A percentile compares a stretch with the other conserved stretches of the same genome.
Evolutionary conservation across 2,329 filamentous ascomycete genomes (phyloP).

Genomic region (Pseudovirgaria hyperparasitica): DNA sequence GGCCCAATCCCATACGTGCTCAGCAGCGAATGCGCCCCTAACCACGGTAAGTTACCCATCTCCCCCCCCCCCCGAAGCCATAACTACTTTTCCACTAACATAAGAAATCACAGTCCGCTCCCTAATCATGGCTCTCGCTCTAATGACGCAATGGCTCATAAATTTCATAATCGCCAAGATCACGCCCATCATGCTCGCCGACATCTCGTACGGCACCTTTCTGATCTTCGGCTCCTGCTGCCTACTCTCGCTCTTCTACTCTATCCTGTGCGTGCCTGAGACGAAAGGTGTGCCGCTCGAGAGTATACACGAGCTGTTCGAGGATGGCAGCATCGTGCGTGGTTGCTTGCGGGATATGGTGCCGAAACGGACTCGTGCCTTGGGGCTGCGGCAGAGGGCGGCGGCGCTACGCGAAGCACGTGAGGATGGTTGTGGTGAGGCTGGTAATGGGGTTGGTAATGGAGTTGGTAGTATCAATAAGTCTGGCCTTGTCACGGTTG

Average conservation of each 20-base stretch:
- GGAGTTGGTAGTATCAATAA: conserved; percentile 5
- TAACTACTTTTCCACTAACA: background rate
- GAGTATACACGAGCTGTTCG: conserved; percentile 28
- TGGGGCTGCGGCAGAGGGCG: conserved; percentile 21
- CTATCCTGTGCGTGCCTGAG: conserved; percentile 29
- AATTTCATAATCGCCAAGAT: conserved; percentile 24
- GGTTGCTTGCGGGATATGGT: conserved; percentile 27
- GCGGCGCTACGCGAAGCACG: conserved; percentile 16
- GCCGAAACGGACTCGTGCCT: conserved; percentile 23
- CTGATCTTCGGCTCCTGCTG: conserved; percentile 29
- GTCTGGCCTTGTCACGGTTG: conserved; percentile 9
- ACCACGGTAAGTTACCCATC: conserved; percentile 15
- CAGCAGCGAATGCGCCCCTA: conserved; percentile 27
- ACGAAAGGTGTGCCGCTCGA: conserved; percentile 31
- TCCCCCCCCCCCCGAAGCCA: background rate
- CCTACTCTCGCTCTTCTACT: conserved; percentile 29
- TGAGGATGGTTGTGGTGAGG: conserved; percentile 12
- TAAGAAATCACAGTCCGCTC: conserved; percentile 18
- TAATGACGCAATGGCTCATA: conserved; percentile 36
- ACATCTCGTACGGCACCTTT: conserved; percentile 32
- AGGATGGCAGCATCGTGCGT: conserved; percentile 27
- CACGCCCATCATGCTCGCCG: conserved; percentile 29
- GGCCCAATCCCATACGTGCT: conserved; percentile 33
- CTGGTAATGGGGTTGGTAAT: conserved; percentile 5
- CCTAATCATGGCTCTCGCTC: conserved; percentile 29